A percentile compares a stretch with the other conserved stretches of the same genome.
These are phyloP conservation scores for Cryptococcus depauperatus DNA, from an alignment of 1,284 basidiomycete genomes.

Conservation along the genomic window DNA sequence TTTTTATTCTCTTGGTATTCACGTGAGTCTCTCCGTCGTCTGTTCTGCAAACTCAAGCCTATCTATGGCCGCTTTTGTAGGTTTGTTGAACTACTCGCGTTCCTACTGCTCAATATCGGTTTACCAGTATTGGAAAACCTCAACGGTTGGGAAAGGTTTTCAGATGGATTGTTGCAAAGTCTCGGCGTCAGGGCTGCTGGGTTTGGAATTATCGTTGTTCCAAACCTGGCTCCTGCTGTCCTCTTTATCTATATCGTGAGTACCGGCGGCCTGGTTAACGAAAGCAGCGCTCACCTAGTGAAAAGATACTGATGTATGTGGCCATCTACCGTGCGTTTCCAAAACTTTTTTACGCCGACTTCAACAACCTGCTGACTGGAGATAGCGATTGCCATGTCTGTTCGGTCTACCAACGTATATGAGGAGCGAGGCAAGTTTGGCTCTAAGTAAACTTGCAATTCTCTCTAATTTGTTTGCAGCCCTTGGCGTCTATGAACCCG, in stretches of 20 bases:
- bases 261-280: too few relatives aligned
- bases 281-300: neutral
- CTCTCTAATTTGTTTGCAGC: too few relatives aligned
- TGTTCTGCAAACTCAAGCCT: neutral
- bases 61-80: slow-evolving; percentile 7
- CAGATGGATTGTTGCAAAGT: slow-evolving; percentile 28
- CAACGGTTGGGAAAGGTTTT: slow-evolving; percentile 23
- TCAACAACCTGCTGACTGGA: neutral
- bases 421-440: slow-evolving; percentile 28
- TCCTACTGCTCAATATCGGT: slow-evolving; percentile 29
- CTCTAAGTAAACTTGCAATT: too few relatives aligned
- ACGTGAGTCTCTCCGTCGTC: slow-evolving; percentile 23
- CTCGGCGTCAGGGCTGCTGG: slow-evolving; percentile 29
- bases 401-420: slow-evolving; percentile 38
- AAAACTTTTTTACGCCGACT: neutral
- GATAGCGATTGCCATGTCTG: slow-evolving; percentile 32
- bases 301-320: slow-evolving; percentile 36
- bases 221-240: slow-evolving; percentile 24
- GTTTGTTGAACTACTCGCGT: slow-evolving; percentile 22
- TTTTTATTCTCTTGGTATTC: slow-evolving; percentile 21
- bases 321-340: slow-evolving; percentile 32
- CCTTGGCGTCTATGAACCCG: slow-evolving; percentile 22
- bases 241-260: slow-evolving; percentile 32
- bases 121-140: slow-evolving; percentile 16
- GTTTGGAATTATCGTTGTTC: slow-evolving; percentile 25